Evolutionary conservation across 257 asterid species (phyloP), one percentile per base, ranked within the genome.

Genomic region (Jaltomata sinuosa): DNA sequence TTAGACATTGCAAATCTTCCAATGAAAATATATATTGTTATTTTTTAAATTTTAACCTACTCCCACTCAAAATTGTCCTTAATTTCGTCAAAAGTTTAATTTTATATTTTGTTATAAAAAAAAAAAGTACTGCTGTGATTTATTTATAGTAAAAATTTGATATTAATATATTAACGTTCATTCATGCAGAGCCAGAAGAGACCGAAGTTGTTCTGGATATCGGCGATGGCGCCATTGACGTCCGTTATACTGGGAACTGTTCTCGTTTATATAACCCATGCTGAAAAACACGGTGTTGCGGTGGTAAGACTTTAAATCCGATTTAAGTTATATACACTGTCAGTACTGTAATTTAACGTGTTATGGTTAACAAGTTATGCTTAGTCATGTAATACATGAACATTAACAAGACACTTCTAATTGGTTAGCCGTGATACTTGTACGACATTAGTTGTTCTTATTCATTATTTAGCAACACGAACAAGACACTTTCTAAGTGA

Each of bases 181-280:
- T 53, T 32, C 42, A 25, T 90, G 91, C 92, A 97, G 99, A 97
- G 99, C 90, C 94, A 97, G 78, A 95, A 84, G 89, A 93, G 83
- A 64, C 90, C 98, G 62, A 92, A 82, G 19, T 84, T 96, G 29
- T 97, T 97, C 82, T 97, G 99, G 99, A 85, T 97, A 86, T 94
- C 99, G 54, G 99, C 98, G 11, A 94, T 95, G 92, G 97, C 98
- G 79, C 99, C 99, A 27, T 80, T 97, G 62, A 92, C 95, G 6
- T 91, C 98, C 1, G 98, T 97, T 11, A 87, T 97, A 82, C 34
- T 95, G 87, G 98, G 97, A 49, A 97, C 94, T 67, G 71, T 94
- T 80, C 91, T 95, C 9, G 99, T 93, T 55, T 97, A 91, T 84
- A 69, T 94, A 83, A 93, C 98, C 54, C 99, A 94, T 80, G 98